Evolutionary conservation across 1,139 yeast genomes (phyloP).

Genomic region (Groenewaldozyma sp.): DNA sequence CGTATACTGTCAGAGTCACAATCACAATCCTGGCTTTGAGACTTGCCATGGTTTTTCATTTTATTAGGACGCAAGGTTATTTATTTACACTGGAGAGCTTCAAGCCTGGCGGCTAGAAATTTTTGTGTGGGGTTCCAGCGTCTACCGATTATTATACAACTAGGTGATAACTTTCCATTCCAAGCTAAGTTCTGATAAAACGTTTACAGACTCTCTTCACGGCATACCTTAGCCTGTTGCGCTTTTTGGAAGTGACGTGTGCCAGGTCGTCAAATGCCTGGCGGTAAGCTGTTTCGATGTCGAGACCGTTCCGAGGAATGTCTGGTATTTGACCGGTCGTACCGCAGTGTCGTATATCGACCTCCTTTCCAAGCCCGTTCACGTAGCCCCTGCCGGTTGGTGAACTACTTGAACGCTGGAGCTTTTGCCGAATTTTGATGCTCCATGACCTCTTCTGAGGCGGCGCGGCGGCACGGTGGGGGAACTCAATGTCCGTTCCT

Average conservation of each 20-base stretch:
- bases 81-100: no score
- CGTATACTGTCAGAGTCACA: neutral
- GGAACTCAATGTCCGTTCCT: conserved; percentile 2
- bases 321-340: neutral
- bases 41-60: neutral
- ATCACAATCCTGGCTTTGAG: neutral
- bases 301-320: neutral
- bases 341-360: neutral
- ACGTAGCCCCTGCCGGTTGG: neutral
- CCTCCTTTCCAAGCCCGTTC: neutral
- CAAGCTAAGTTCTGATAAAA: no score
- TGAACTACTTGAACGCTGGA: neutral
- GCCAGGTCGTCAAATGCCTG: neutral
- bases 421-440: neutral
- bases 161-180: no score
- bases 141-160: no score
- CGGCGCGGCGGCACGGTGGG: neutral
- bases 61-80: no score
- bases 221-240: neutral
- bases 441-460: neutral
- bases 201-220: neutral
- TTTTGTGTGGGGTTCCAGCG: no score
- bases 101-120: no score
- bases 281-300: neutral
- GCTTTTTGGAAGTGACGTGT: neutral